Conservation (phyloP, 75 land plant genomes). For the Selaginella tamariscina region DNA sequence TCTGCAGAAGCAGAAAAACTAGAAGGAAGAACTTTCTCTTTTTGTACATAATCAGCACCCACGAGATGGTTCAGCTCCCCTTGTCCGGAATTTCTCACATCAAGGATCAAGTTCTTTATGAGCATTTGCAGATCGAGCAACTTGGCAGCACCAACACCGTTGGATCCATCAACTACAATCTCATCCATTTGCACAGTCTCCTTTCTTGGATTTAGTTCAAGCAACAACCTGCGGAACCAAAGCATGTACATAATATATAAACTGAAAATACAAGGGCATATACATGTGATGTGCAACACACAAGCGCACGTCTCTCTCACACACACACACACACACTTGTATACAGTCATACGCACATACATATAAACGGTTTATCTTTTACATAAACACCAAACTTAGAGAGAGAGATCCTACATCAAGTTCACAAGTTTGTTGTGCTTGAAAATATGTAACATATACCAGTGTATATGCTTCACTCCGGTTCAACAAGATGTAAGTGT, state of each 20-base stretch:
- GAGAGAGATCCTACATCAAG: too few species aligned
- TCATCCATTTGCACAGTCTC: neutral
- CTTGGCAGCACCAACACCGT: constrained; percentile 89
- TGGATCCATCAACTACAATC: constrained; percentile 80
- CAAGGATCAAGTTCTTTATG: constrained; percentile 29
- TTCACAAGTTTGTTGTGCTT: too few species aligned
- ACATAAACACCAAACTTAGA: too few species aligned
- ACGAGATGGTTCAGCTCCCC: constrained; percentile 85
- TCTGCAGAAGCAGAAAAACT: constrained; percentile 44
- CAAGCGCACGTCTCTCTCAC: too few species aligned
- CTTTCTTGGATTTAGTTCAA: constrained; percentile 37
- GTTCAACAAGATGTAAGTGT: too few species aligned
- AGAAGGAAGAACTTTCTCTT: constrained; percentile 62
- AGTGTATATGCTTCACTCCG: too few species aligned
- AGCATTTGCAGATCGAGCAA: constrained; percentile 37
- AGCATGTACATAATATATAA: neutral
- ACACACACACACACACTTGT: too few species aligned
- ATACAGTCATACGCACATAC: too few species aligned
- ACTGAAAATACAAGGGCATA: neutral
- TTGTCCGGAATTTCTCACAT: constrained; percentile 63
- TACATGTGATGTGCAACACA: too few species aligned
- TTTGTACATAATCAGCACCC: constrained; percentile 97
- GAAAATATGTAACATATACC: too few species aligned
- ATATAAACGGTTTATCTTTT: too few species aligned
- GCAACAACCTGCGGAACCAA: constrained; percentile 24